Percentiles rank a stretch among this genome's conserved stretches.
These are phyloP conservation scores for Linnemannia zychae DNA, from an alignment of 192 early-diverging fungal genomes.

Conservation along the genomic window DNA sequence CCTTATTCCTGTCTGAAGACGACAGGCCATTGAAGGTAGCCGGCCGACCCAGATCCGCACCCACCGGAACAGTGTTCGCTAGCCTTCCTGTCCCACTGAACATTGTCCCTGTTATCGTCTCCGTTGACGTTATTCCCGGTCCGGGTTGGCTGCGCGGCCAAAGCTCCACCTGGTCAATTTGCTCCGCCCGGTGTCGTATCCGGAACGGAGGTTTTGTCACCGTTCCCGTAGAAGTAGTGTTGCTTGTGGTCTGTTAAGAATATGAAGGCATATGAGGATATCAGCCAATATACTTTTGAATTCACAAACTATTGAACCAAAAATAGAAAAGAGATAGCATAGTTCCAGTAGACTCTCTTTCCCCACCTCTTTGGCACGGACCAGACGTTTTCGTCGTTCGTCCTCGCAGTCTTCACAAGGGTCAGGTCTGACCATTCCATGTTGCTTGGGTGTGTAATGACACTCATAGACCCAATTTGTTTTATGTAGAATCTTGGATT, in stretches of 20 bases:
- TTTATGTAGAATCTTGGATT: background rate
- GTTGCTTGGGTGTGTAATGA: background rate
- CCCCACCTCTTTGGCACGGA: background rate
- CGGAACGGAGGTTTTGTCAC: background rate
- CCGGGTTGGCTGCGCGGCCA: background rate
- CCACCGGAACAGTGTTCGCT: background rate
- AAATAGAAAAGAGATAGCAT: background rate
- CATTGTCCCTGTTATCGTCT: background rate
- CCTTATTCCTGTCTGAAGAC: background rate
- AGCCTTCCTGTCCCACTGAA: background rate
- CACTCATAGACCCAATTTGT: conserved; percentile 9
- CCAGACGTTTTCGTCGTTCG: background rate
- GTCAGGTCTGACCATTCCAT: background rate
- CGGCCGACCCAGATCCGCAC: background rate
- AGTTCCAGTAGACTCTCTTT: too few relatives aligned
- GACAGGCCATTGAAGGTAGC: background rate
- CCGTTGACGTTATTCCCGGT: background rate
- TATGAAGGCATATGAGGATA: too few relatives aligned
- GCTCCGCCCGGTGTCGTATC: background rate
- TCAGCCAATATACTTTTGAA: background rate
- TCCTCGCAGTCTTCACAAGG: conserved; percentile 3
- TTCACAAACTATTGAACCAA: too few relatives aligned
- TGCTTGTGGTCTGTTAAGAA: too few relatives aligned
- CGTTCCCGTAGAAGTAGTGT: background rate
- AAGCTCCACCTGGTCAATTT: background rate